phyloP scores from a whole-genome alignment of 2,329 filamentous ascomycete genomes.

The Alternaria burnsii region DNA sequence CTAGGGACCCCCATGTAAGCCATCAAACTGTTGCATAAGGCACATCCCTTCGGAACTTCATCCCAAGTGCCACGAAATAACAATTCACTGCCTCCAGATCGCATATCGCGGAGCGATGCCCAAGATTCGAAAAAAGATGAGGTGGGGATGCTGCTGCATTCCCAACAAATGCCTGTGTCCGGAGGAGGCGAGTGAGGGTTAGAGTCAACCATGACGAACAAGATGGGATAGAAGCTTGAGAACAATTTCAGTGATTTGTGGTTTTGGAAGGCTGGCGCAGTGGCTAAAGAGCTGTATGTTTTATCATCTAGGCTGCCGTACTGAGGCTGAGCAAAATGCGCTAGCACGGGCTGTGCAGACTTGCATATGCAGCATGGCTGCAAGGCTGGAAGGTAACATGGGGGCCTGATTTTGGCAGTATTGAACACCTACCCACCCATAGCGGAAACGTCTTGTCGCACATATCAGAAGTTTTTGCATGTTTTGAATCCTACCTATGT shows the following conservation, averaged over 20 bases:
- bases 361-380: not conserved
- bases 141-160: not conserved
- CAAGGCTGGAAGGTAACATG: too few species aligned
- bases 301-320: not conserved
- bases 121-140: not conserved
- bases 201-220: not conserved
- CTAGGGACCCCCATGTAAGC: not conserved
- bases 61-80: not conserved
- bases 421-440: too few species aligned
- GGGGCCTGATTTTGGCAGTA: too few species aligned
- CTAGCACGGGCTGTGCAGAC: not conserved
- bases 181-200: not conserved
- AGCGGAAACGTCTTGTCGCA: too few species aligned
- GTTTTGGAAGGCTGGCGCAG: not conserved
- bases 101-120: not conserved
- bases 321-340: not conserved
- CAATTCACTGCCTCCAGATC: too few species aligned
- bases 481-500: too few species aligned
- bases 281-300: not conserved
- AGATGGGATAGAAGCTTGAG: not conserved
- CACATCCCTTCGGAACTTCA: not conserved
- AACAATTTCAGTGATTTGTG: not conserved
- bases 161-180: not conserved
- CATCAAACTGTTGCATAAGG: not conserved
- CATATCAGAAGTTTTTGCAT: too few species aligned